A percentile compares a stretch with the other conserved stretches of the same genome.
These are phyloP conservation scores for Auriscalpium orientale DNA, from an alignment of 768 basidiomycete genomes.

Conservation along the genomic window DNA sequence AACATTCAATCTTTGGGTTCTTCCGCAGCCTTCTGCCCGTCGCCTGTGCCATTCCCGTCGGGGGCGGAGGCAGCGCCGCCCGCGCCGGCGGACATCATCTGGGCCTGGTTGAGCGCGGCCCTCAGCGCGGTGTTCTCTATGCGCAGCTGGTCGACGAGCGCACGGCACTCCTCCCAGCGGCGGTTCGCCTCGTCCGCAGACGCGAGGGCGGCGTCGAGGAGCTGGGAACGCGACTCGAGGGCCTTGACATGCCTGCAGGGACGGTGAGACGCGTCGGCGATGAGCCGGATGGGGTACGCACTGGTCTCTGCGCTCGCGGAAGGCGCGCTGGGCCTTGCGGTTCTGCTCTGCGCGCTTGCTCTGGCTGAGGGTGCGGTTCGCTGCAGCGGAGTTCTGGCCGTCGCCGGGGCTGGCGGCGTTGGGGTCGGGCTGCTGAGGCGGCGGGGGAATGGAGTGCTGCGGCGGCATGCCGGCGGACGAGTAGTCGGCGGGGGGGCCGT, in stretches of 20 bases:
- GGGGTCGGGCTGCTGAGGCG: constrained; percentile 1
- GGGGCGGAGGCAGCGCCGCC: neutral
- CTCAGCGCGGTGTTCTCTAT: constrained; percentile 77
- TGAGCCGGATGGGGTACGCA: constrained; percentile 31
- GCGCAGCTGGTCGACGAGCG: constrained; percentile 79
- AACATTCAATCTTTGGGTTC: constrained; percentile 10
- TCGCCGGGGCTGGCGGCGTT: constrained; percentile 13
- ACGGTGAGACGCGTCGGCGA: neutral
- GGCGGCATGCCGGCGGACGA: constrained; percentile 9
- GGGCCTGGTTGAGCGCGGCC: constrained; percentile 49
- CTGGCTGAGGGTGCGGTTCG: constrained; percentile 57
- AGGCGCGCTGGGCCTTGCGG: constrained; percentile 88
- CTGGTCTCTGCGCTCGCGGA: constrained; percentile 86
- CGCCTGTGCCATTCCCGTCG: neutral
- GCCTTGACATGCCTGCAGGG: constrained; percentile 71
- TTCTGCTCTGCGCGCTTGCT: constrained; percentile 93
- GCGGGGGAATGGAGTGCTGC: constrained; percentile 5
- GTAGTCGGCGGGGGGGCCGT: constrained; percentile 16
- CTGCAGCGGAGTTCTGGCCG: constrained; percentile 5
- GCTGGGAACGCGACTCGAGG: constrained; percentile 77
- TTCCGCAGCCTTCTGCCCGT: constrained; percentile 1
- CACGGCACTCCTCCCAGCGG: constrained; percentile 87
- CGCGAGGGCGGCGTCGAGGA: constrained; percentile 78
- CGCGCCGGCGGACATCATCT: constrained; percentile 15
- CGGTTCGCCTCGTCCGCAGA: constrained; percentile 85